A percentile compares a stretch with the other conserved stretches of the same genome.
These are phyloP conservation scores for Ceriops tagal DNA, from an alignment of 345 rosid genomes.

Conservation along the genomic window DNA sequence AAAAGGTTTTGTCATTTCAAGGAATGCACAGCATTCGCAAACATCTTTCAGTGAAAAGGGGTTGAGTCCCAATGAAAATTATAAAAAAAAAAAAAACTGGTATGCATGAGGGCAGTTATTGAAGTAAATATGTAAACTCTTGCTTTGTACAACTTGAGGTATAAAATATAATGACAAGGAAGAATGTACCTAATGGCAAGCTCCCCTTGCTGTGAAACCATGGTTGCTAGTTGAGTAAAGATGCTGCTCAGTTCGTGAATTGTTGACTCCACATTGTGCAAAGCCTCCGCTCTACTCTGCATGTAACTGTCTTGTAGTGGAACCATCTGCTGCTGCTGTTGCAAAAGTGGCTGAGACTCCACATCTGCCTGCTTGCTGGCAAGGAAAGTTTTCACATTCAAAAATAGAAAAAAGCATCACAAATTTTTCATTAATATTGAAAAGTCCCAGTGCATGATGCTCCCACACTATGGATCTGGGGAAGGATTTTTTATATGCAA, in stretches of 20 bases:
- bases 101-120: no score
- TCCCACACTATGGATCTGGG: no score
- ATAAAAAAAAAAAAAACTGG: background rate
- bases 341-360: slow-evolving; percentile 55
- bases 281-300: slow-evolving; percentile 83
- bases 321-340: slow-evolving; percentile 52
- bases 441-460: no score
- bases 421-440: no score
- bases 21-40: background rate
- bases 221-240: slow-evolving; percentile 74
- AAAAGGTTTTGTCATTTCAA: background rate
- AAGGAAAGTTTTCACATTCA: background rate
- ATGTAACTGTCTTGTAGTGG: slow-evolving; percentile 75
- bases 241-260: slow-evolving; percentile 73
- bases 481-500: no score
- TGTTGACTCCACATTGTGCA: slow-evolving; percentile 79
- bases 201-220: slow-evolving; percentile 92
- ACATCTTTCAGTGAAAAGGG: slow-evolving; percentile 1
- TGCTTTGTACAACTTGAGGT: background rate
- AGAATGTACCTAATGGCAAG: slow-evolving; percentile 67
- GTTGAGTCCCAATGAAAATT: background rate
- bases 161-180: slow-evolving; percentile 1
- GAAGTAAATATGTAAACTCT: background rate
- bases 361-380: slow-evolving; percentile 52
- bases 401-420: no score